Base-by-base conservation (phyloP, 2,329 filamentous ascomycete genomes). In the Escovopsis sp. region DNA sequence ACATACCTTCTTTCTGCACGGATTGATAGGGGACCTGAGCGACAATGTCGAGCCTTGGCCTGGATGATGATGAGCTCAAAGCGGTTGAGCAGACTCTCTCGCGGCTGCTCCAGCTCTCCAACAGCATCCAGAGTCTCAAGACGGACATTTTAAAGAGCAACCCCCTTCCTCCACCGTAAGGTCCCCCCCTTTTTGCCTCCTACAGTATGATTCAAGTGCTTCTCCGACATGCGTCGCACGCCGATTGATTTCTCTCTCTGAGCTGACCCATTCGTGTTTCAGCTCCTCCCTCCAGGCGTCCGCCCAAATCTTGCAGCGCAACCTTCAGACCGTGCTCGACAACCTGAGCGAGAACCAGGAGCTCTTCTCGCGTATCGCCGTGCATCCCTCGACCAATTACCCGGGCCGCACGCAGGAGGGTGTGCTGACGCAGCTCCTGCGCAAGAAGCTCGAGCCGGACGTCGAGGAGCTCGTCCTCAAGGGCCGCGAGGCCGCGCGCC, bases 401-500 rank as follows among this genome's bases (percentile, higher is more conserved):
- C 85, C 74, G 4, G 79, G 73, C 27, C 76, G 70, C 45, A 77
- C 69, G 5, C 75, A 83, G 39, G 73, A 80, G 53, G 59, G 55
- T 33, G 65, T 83, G 4, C 66, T 88, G 1, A 65, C 71, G 18
- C 72, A 79, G 46, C 64, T 93, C 2, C 63, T 92, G 23, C 77
- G 84, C 27, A 92, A 90, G 58, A 90, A 90, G 53, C 68, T 86
- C 33, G 84, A 90, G 45, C 82, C 83, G 0, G 67, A 72, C 17
- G 76, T 86, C 14, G 81, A 87, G 51, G 73, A 76, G 38, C 77
- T 79, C 59, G 75, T 88, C 18, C 70, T 74, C 16, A 62, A 74
- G 35, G 79, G 76, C 1, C 68, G 71, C 26, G 63, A 63, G 39
- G 60, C 61, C 19, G 62, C 63, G 11, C 50, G 47, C 13, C 44